A percentile compares a stretch with the other conserved stretches of the same genome.
Conservation (phyloP, 2,329 filamentous ascomycete species). For the Cladophialophora yegresii region DNA sequence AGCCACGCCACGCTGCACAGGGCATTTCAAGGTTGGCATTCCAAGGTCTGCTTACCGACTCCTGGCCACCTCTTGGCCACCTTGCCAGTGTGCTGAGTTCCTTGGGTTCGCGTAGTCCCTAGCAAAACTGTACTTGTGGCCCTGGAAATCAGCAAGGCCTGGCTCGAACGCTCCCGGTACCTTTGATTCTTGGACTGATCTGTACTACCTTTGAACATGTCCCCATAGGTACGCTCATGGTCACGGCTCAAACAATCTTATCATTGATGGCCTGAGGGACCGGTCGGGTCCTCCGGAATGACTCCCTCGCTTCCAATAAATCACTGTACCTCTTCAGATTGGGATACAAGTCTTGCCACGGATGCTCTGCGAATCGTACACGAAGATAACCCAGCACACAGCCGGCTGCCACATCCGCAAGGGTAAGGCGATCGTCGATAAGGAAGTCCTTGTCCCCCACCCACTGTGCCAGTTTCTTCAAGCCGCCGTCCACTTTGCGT, state of each 20-base stretch:
- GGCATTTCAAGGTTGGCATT: not conserved
- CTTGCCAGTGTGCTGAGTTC: not conserved
- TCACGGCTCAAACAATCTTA: not conserved
- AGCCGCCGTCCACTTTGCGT: not conserved
- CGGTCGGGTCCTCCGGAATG: not conserved
- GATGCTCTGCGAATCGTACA: not conserved
- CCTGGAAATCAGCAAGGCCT: not conserved
- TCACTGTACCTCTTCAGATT: not conserved
- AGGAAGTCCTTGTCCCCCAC: not conserved
- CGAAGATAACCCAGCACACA: not conserved
- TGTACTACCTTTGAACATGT: not conserved
- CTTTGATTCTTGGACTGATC: not conserved
- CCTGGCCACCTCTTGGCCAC: too few species aligned
- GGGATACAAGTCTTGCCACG: not conserved
- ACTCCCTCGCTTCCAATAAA: not conserved
- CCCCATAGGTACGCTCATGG: not conserved
- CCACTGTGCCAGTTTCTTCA: not conserved
- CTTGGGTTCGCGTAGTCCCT: not conserved
- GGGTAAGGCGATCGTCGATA: not conserved
- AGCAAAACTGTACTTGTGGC: not conserved
- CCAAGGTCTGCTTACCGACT: not conserved
- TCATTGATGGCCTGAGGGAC: not conserved
- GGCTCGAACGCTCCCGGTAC: not conserved
- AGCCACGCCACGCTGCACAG: not conserved
- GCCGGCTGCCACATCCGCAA: not conserved